Percentiles rank a stretch among this genome's conserved stretches.
Evolutionary conservation across 495 filamentous ascomycete species (phyloP).

Genomic region (Cercophora newfieldiana): DNA sequence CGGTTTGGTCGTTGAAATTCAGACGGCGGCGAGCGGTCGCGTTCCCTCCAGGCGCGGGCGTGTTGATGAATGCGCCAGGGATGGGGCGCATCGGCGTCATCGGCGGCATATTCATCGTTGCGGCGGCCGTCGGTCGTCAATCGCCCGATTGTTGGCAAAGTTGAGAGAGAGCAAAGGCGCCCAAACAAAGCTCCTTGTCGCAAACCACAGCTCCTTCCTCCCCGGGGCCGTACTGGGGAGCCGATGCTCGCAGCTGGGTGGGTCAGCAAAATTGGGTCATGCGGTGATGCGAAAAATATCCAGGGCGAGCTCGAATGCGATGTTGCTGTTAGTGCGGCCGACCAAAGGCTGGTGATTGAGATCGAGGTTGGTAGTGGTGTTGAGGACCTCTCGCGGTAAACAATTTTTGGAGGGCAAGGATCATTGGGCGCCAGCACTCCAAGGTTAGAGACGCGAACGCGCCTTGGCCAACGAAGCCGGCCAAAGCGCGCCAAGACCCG

Average conservation of each 20-base stretch:
- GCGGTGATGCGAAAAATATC: conserved; percentile 10
- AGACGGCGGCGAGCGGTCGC: conserved; percentile 41
- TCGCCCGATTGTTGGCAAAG: neutral
- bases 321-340: neutral
- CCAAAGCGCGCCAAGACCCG: conserved; percentile 12
- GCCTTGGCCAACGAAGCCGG: conserved; percentile 16
- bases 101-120: conserved; percentile 54
- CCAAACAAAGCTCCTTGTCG: conserved; percentile 16
- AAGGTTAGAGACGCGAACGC: conserved; percentile 26
- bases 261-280: conserved; percentile 28
- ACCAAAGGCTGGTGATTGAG: conserved; percentile 3
- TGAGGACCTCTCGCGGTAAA: conserved; percentile 33
- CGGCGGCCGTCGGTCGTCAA: neutral
- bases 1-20: conserved; percentile 32
- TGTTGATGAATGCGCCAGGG: conserved; percentile 73
- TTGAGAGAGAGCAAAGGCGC: conserved; percentile 1
- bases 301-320: neutral
- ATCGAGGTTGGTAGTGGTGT: conserved; percentile 16
- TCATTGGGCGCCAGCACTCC: conserved; percentile 27
- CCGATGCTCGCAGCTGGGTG: conserved; percentile 21
- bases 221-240: conserved; percentile 17
- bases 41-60: conserved; percentile 53
- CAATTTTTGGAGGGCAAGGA: conserved; percentile 40
- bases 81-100: conserved; percentile 65
- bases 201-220: conserved; percentile 22